Base-by-base conservation (phyloP, 83 land plant genomes). In the Picea abies region DNA sequence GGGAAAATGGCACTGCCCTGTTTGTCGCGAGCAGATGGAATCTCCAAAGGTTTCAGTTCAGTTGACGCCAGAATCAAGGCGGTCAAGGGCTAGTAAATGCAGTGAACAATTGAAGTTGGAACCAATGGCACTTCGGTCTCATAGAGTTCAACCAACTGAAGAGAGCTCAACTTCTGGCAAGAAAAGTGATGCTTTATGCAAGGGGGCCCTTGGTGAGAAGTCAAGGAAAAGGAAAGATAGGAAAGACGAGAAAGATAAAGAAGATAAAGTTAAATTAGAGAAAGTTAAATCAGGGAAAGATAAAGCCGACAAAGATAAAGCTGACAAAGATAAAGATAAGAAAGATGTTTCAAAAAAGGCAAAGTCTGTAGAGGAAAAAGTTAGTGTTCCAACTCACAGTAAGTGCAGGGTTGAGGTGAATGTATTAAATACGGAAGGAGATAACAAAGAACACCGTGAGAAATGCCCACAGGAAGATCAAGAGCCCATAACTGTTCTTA, bases 1-100 rank as follows among this genome's bases (percentile, higher is more conserved):
- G 81, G 99, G 99, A 39, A 95, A 95, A 84, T 97, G 99, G 99
- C 86, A 90, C 41, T 95, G 99, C 85, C 97, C 97, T 56, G 84
- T n/a, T 14, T 96, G 99, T 78, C 82, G 84, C 39, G 89, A 89
- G 70, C 82, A 84, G 29, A 86, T 44, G 60, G 89, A 84, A 69
- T 19, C 81, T 26, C 25, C 81, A 10, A 86, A 87, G 49, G 23
- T 83, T 7, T 71, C 82, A 37, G 83, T 29, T 39, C 67, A 70
- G 52, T 64, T 60, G 37, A 89, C 88, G 1, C 35, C 80, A 5
- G 71, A 86, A 63, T 82, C 90, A 63, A 92, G 86, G 79, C 79
- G 88, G 78, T 81, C 90, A 56, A 84, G 87, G 66, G 81, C 85
- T 14, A 90, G 80, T 60, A 86, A 70, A 19, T 11, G 73, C 16